A percentile compares a stretch with the other conserved stretches of the same genome.
phyloP scores from a whole-genome alignment of 2,329 filamentous ascomycete genomes.

The Phaeosphaeriaceae sp. region DNA sequence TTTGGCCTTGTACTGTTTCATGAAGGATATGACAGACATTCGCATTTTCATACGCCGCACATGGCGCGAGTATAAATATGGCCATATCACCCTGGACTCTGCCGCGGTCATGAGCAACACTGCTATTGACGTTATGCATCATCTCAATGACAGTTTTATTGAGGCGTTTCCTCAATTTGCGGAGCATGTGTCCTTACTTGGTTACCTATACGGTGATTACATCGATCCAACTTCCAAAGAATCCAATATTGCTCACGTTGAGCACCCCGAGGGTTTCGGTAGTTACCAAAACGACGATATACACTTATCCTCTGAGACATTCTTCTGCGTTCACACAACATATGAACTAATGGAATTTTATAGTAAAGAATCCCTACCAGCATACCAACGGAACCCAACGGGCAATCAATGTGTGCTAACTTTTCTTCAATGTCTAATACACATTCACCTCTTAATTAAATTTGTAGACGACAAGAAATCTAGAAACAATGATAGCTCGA shows the following conservation, averaged over 20 bases:
- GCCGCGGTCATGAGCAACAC: conserved; percentile 41
- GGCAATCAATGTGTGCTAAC: no score
- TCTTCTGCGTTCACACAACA: background rate
- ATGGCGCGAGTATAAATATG: conserved; percentile 39
- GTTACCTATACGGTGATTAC: background rate
- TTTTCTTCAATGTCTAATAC: background rate
- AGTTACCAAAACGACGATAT: background rate
- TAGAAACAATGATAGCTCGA: no score
- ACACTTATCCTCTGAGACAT: background rate
- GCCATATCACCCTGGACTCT: conserved; percentile 37
- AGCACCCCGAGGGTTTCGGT: no score
- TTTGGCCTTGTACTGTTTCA: conserved; percentile 33
- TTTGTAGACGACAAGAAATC: no score
- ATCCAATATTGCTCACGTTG: no score
- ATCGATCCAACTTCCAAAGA: background rate
- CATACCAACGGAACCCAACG: no score
- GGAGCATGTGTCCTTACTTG: background rate
- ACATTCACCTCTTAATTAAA: background rate
- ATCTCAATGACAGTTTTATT: conserved; percentile 1
- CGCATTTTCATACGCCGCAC: conserved; percentile 36
- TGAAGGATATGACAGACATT: conserved; percentile 40
- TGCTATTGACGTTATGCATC: conserved; percentile 20
- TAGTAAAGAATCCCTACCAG: background rate
- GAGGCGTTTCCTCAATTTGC: conserved; percentile 1
- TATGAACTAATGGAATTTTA: background rate